Evolutionary conservation across 2,329 filamentous ascomycete species (phyloP).

Genomic region (Elsinoe perseae): DNA sequence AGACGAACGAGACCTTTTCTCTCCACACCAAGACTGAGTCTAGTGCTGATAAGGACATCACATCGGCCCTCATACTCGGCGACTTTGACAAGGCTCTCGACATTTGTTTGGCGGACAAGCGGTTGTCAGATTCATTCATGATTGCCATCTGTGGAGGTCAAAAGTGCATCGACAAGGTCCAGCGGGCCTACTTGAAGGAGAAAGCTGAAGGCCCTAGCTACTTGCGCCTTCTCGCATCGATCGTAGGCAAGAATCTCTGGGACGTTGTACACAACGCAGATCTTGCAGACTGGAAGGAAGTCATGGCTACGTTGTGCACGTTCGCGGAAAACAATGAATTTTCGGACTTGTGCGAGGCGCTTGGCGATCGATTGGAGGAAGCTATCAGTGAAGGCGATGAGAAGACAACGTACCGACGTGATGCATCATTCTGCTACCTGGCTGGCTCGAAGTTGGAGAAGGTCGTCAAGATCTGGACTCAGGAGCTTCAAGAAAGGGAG

Average conservation of each 20-base stretch:
- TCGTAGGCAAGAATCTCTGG: conserved; percentile 95
- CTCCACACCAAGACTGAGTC: conserved; percentile 80
- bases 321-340: conserved; percentile 90
- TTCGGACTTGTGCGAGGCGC: conserved; percentile 84
- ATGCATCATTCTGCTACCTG: conserved; percentile 93
- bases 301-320: conserved; percentile 91
- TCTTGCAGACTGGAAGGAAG: conserved; percentile 88
- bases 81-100: conserved; percentile 86
- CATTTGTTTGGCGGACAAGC: conserved; percentile 70
- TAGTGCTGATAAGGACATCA: conserved; percentile 76
- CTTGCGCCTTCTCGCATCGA: conserved; percentile 77
- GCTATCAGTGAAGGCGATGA: conserved; percentile 46
- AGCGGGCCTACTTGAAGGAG: conserved; percentile 79
- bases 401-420: conserved; percentile 55
- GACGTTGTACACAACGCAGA: conserved; percentile 96
- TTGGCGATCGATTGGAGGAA: conserved; percentile 85
- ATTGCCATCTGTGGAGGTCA: conserved; percentile 95
- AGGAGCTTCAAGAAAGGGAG: conserved; percentile 79
- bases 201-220: conserved; percentile 83
- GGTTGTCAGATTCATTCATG: conserved; percentile 93
- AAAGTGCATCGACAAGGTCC: conserved; percentile 87
- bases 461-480: conserved; percentile 88
- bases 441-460: conserved; percentile 96
- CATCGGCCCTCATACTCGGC: conserved; percentile 78
- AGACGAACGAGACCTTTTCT: conserved; percentile 90